phyloP scores from a whole-genome alignment of 179 eudicot genomes.

The Amaranthus tricolor region DNA sequence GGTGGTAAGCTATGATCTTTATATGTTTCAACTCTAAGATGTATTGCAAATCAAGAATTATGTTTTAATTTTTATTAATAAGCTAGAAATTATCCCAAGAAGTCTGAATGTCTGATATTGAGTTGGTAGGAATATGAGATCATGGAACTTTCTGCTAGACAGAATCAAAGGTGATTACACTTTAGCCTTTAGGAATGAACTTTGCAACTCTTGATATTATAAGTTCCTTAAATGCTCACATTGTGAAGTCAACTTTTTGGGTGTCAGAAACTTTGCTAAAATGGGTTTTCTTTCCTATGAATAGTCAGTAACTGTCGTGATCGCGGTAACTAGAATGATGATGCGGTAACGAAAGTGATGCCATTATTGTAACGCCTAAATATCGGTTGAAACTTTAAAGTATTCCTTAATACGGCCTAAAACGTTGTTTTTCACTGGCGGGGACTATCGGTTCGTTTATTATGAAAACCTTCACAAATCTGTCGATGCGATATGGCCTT shows the following conservation, averaged over 20 bases:
- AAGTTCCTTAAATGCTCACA: not conserved
- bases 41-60: not conserved
- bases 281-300: constrained; percentile 2
- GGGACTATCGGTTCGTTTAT: too few relatives aligned
- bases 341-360: too few relatives aligned
- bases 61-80: not conserved
- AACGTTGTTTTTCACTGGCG: too few relatives aligned
- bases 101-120: not conserved
- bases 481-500: too few relatives aligned
- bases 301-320: not conserved
- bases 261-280: not conserved
- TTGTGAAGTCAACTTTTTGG: constrained; percentile 11
- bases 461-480: too few relatives aligned
- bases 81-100: not conserved
- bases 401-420: too few relatives aligned
- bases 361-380: too few relatives aligned
- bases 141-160: constrained; percentile 5
- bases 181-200: not conserved
- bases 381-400: too few relatives aligned
- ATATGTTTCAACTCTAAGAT: not conserved
- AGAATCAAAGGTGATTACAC: not conserved
- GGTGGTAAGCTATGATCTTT: not conserved
- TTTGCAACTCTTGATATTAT: not conserved
- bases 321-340: too few relatives aligned
- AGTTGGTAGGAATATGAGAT: constrained; percentile 15